Conservation (phyloP, 768 basidiomycete genomes). For the Chlorophyllum brunneum region DNA sequence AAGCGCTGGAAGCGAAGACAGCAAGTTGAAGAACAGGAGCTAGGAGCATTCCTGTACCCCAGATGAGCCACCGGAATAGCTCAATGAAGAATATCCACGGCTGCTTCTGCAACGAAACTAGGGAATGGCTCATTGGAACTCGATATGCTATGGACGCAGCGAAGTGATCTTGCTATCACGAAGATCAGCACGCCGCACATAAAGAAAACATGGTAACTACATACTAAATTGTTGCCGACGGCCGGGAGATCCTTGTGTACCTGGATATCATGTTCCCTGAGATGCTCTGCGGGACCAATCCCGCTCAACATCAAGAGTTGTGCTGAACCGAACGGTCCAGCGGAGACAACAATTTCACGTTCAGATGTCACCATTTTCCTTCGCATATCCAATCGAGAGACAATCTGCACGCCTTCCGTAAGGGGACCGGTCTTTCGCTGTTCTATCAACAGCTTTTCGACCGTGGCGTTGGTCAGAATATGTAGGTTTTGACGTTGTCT, state of each 20-base stretch:
- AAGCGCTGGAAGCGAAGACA: constrained; percentile 25
- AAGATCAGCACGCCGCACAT: background rate
- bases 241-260: constrained; percentile 62
- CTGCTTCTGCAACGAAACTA: constrained; percentile 22
- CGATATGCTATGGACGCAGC: constrained; percentile 29
- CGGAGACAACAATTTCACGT: constrained; percentile 56
- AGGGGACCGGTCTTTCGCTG: constrained; percentile 39
- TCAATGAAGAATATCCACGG: constrained; percentile 26
- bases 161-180: constrained; percentile 35
- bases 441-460: constrained; percentile 52
- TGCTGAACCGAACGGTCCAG: constrained; percentile 49
- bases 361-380: constrained; percentile 43
- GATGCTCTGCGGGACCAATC: constrained; percentile 61
- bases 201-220: background rate
- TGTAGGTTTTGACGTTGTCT: constrained; percentile 57
- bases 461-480: constrained; percentile 51
- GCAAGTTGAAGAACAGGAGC: constrained; percentile 26
- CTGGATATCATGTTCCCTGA: constrained; percentile 51
- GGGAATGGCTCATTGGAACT: constrained; percentile 27
- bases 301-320: constrained; percentile 75
- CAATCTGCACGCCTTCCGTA: constrained; percentile 52
- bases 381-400: constrained; percentile 29
- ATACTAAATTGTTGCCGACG: constrained; percentile 67
- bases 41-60: constrained; percentile 30
- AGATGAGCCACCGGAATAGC: constrained; percentile 28